Evolutionary conservation across 1,284 basidiomycete genomes (phyloP), one percentile per base, ranked within the genome.

Genomic region (Boletus semigastroideus): DNA sequence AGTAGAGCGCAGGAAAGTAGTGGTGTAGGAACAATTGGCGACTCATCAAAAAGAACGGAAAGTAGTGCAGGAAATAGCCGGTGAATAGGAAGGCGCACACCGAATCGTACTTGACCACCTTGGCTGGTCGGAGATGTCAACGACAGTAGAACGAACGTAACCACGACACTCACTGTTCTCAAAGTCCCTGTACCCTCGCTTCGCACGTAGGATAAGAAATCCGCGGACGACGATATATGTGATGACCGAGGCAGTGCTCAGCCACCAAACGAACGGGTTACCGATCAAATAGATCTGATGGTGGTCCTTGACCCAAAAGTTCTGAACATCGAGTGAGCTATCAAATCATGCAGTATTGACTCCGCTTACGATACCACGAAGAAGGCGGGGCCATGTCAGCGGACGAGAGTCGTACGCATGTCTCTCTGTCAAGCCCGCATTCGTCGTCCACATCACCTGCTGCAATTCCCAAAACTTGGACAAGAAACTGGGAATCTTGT

Each of bases 261-360:
- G 71, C 80, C 87, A 97, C 95, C 96, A 98, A 19, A 97, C 79
- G 55, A 95, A 77, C 0, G 94, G 93, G 70, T 98, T 99, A 8
- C 96, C 96, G 30, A 98, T 79, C 40, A 99, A 80, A 71, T 99
- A 99, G 54, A 99, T 90, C 66, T 98, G 96, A 34, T 83, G 81
- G 68, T 98, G 89, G 56, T 98, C 91, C 70, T 95, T 94, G 39
- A 96, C 93, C 97, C 97, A 99, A 74, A 98, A 99, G 74, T 95
- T 94, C 88, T 92, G 57, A 31, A 37, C 25, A 33, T 51, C 4
- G 14, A 19, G 46, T 46, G 33, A 58, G 44, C n/a, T 36, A 20
- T 20, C 38, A 34, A 19, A 30, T 20, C 48, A 4, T 19, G 36
- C 36, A 20, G 22, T 10, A 3, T 17, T 17, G 39, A 40, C n/a